phyloP scores from a whole-genome alignment of 2,329 filamentous ascomycete species.

The Diplodia intermedia region DNA sequence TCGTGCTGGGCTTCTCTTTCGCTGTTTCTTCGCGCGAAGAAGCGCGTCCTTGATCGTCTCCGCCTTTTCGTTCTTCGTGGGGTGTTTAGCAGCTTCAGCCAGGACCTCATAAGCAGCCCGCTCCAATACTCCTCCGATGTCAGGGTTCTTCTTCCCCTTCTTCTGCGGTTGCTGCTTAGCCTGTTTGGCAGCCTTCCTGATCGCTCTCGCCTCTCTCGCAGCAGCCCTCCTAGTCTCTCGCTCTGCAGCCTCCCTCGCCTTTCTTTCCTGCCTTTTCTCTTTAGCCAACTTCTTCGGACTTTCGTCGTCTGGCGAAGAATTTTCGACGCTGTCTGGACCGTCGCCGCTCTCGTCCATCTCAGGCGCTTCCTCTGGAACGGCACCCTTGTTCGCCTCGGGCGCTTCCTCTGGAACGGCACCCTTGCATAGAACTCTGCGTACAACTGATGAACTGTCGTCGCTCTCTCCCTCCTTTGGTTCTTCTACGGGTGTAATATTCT shows the following conservation, averaged over 20 bases:
- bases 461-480: neutral
- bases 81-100: conserved; percentile 1
- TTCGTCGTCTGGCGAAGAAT: neutral
- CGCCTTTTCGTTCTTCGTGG: neutral
- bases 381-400: neutral
- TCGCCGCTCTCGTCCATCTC: neutral
- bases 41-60: conserved; percentile 11
- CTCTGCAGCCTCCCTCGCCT: neutral
- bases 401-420: no score
- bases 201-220: neutral
- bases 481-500: no score
- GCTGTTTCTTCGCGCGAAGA: neutral
- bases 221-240: neutral
- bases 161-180: neutral
- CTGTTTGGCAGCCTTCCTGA: neutral
- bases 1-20: neutral
- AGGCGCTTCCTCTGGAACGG: neutral
- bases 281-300: neutral
- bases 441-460: neutral
- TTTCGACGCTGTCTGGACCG: neutral
- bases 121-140: conserved; percentile 9
- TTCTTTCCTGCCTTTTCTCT: neutral
- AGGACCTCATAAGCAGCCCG: neutral
- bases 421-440: neutral
- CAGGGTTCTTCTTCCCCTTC: neutral